Conservation (phyloP, 1,284 basidiomycete species). For the Entoloma clypeatum region DNA sequence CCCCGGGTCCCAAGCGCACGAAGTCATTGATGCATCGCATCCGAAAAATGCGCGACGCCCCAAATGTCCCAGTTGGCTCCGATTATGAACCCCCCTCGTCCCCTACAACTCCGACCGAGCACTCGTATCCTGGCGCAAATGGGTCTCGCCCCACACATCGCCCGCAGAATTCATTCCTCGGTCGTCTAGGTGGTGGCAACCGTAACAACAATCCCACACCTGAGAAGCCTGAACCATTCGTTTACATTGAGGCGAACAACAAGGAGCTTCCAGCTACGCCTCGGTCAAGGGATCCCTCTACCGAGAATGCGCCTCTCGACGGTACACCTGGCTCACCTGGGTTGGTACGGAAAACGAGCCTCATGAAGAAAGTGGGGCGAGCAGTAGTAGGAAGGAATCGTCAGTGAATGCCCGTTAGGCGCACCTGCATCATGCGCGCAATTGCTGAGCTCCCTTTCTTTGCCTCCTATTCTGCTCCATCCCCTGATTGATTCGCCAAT, state of each 20-base stretch:
- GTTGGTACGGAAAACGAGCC: slow-evolving; percentile 68
- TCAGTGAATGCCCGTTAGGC: slow-evolving; percentile 11
- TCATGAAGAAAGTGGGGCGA: slow-evolving; percentile 71
- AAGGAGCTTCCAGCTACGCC: slow-evolving; percentile 56
- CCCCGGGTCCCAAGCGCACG: slow-evolving; percentile 58
- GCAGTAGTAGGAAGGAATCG: slow-evolving; percentile 21
- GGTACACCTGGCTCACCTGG: slow-evolving; percentile 36
- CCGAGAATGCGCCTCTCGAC: slow-evolving; percentile 27
- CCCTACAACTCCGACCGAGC: slow-evolving; percentile 45
- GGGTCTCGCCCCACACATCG: slow-evolving; percentile 56
- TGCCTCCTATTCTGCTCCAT: background rate
- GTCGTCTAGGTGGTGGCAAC: slow-evolving; percentile 52
- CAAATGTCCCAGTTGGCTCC: slow-evolving; percentile 69
- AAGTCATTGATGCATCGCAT: slow-evolving; percentile 82
- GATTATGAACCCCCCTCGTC: slow-evolving; percentile 45
- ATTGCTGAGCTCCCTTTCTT: background rate
- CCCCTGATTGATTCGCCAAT: background rate
- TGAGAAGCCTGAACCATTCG: slow-evolving; percentile 53
- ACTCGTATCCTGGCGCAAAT: slow-evolving; percentile 20
- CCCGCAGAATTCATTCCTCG: slow-evolving; percentile 67
- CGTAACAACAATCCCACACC: slow-evolving; percentile 31
- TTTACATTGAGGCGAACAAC: slow-evolving; percentile 60
- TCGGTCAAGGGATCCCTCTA: slow-evolving; percentile 28
- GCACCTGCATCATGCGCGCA: background rate
- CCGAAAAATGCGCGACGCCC: slow-evolving; percentile 77